Base-by-base conservation (phyloP, 768 basidiomycete species). In the Chalciporus piperatus region DNA sequence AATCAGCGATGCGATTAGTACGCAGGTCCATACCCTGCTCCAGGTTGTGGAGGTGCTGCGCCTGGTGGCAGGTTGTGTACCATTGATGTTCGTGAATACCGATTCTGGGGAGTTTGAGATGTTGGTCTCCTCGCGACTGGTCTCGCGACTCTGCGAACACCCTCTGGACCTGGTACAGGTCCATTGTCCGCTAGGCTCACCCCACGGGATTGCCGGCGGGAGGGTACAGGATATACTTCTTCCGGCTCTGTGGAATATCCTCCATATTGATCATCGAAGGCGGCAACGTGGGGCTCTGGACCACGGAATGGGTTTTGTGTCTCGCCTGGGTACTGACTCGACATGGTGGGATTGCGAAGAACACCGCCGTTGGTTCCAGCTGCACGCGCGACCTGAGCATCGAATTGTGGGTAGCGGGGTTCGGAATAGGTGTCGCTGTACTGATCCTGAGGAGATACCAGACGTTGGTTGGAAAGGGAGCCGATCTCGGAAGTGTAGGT, bases 151-250 rank as follows among this genome's bases (percentile, higher is more conserved):
- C 92, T 72, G 37, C 92, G 80, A 23, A 93, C 92, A 47, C 87
- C 86, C 16, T 88, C 84, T 9, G 83, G 79, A 32, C 80, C 80
- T 37, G 89, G 85, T 2, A 94, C 88, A 35, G 91, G 92, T 13
- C 95, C 95, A 60, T 81, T 73, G 58, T 98, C 95, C 48, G 80
- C 81, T 50, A 98, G 70, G 41, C 85, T 85, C 43, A 97, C 78
- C 20, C 94, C 92, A 11, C 89, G 80, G 6, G 70, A 65, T 44
- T 58, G 60, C 42, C 59, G 59, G 17, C 43, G 57, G 30, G 37
- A 54, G 37, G 46, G 41, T 23, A 62, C 33, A 11, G 45, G 58
- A 25, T 39, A 52, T 10, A 61, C 47, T 47, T 76, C 74, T 56
- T 76, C 76, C 19, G 69, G 65, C 43, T 76, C 74, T 27, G 62